Conservation (phyloP, 2,329 filamentous ascomycete species). For the Pseudocercospora cruenta region DNA sequence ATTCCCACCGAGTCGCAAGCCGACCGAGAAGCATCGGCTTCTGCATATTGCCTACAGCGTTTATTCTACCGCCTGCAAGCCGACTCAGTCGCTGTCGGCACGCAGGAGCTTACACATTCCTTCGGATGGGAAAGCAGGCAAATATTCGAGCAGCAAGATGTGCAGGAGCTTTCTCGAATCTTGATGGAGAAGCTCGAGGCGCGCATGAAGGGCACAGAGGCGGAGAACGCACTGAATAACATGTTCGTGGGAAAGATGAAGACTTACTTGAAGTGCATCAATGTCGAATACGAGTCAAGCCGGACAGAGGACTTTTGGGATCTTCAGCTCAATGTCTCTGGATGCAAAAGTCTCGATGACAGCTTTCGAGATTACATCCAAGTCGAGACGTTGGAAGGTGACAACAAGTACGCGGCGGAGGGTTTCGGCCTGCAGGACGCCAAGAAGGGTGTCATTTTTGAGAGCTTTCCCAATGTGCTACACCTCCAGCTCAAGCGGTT, state of each 20-base stretch:
- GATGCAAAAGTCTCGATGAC: slow-evolving; percentile 88
- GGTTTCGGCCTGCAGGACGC: slow-evolving; percentile 92
- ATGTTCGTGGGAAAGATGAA: slow-evolving; percentile 98
- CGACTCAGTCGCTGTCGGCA: slow-evolving; percentile 79
- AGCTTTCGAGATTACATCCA: slow-evolving; percentile 97
- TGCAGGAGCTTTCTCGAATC: slow-evolving; percentile 93
- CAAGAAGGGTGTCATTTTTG: slow-evolving; percentile 97
- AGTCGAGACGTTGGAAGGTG: slow-evolving; percentile 94
- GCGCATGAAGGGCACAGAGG: slow-evolving; percentile 95
- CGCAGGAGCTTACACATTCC: slow-evolving; percentile 89
- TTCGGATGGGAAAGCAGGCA: slow-evolving; percentile 98
- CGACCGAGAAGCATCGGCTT: slow-evolving; percentile 72
- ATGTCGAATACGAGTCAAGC: slow-evolving; percentile 96
- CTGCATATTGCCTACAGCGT: slow-evolving; percentile 85
- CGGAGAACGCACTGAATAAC: slow-evolving; percentile 82
- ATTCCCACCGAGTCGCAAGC: slow-evolving; percentile 90
- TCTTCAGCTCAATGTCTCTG: slow-evolving; percentile 93
- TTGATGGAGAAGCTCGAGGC: slow-evolving; percentile 97
- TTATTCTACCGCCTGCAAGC: slow-evolving; percentile 96
- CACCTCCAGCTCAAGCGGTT: slow-evolving; percentile 97
- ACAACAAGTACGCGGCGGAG: slow-evolving; percentile 97
- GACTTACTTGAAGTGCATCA: slow-evolving; percentile 98
- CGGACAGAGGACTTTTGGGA: slow-evolving; percentile 98
- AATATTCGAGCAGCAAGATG: slow-evolving; percentile 98
- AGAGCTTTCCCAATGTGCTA: slow-evolving; percentile 88